Base-by-base conservation (phyloP, 2,329 filamentous ascomycete species). In the Hymenoscyphus albidus region DNA sequence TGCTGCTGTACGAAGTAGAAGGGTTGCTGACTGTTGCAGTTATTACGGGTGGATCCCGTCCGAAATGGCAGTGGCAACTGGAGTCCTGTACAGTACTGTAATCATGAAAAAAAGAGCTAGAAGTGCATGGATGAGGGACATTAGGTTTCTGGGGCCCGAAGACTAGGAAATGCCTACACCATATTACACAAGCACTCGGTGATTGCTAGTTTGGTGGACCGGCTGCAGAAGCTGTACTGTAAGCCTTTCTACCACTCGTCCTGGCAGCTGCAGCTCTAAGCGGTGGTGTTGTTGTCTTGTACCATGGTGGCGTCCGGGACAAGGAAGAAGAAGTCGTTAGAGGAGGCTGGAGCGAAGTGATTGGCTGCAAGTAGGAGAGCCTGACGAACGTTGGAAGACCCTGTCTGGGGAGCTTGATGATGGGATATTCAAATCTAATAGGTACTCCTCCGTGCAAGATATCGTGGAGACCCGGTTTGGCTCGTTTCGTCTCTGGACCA, bases 51-150 rank as follows among this genome's bases (percentile, higher is more conserved):
- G 64, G 65, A 63, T 64, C 68, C 63, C 55, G 56, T 70, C 68
- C 70, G 67, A 71, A 64, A 70, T 72, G 61, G 61, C 66, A 71
- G 71, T 70, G 69, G 68, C 68, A 72, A 35, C 35, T 35, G 35
- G 35, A 6, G 27, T 27, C 27, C 27, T 27, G 27, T 27, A 27
- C 9, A 35, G 35, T 35, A 35, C 35, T 35, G 67, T 63, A 65
- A 67, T 64, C 65, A 66, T 35, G 35, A 35, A 61, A 65, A 55
- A 68, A 65, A 61, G 65, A 62, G 64, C 64, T 63, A 63, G 61
- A 64, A 58, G 27, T 35, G 65, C 64, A 70, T 67, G 64, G 66
- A 39, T 67, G 62, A 65, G 65, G 48, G 64, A 56, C 51, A 64
- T 40, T 68, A 66, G 65, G 69, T 59, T 65, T 67, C 65, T 66